Conservation (phyloP, 305 asterid genomes). For the Fraxinus angustifolia region DNA sequence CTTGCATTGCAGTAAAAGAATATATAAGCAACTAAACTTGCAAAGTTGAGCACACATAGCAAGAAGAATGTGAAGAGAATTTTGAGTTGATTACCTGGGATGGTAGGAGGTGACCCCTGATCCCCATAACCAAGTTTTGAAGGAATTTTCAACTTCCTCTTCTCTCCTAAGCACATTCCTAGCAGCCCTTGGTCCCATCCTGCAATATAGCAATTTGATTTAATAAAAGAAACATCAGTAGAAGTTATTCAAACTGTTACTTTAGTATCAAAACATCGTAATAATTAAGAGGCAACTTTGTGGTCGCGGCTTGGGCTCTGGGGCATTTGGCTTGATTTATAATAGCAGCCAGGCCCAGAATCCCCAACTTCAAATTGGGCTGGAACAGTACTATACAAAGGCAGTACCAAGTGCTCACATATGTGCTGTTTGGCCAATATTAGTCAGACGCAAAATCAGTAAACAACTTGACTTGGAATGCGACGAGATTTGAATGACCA, state of each 20-base stretch:
- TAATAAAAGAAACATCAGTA: neutral
- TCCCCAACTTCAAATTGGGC: neutral
- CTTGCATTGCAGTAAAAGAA: neutral
- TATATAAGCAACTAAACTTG: neutral
- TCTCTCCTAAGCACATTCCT: constrained; percentile 95
- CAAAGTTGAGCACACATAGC: neutral
- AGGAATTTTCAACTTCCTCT: constrained; percentile 86
- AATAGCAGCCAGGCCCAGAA: neutral
- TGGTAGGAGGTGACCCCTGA: constrained; percentile 85
- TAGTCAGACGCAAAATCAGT: neutral
- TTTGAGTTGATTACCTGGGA: constrained; percentile 63
- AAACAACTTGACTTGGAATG: neutral
- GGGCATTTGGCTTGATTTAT: neutral
- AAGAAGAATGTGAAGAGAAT: neutral
- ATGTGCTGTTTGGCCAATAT: neutral
- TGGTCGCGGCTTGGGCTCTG: neutral
- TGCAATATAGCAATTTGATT: constrained; percentile 35
- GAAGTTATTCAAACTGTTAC: neutral
- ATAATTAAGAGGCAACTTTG: neutral
- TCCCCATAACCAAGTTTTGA: constrained; percentile 96
- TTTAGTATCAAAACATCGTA: neutral
- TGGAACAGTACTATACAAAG: neutral
- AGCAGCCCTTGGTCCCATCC: constrained; percentile 99
- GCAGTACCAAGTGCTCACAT: neutral
- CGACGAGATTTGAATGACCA: neutral